Evolutionary conservation across 2,329 filamentous ascomycete genomes (phyloP).

Genomic region (Aspergillus tubingensis): DNA sequence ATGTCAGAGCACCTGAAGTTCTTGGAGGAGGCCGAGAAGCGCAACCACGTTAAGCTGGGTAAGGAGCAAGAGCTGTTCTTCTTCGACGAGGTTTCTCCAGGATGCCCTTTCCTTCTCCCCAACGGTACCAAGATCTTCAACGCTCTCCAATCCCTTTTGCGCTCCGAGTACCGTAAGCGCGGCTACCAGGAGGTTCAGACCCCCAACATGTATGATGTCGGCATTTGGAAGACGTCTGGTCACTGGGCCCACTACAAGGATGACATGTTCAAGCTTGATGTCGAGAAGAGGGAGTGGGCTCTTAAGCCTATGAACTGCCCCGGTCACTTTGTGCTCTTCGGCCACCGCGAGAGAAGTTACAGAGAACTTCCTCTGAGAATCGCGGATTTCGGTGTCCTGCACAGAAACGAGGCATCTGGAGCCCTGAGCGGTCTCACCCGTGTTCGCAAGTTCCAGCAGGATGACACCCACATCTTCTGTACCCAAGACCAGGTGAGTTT

Average conservation of each 20-base stretch:
- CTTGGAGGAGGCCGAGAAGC: conserved; percentile 95
- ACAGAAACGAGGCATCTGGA: conserved; percentile 93
- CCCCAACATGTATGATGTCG: conserved; percentile 93
- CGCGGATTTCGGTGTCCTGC: conserved; percentile 93
- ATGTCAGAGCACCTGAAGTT: conserved; percentile 93
- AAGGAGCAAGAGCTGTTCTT: conserved; percentile 97
- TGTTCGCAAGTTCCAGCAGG: conserved; percentile 91
- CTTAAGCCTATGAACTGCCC: conserved; percentile 99
- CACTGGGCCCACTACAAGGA: conserved; percentile 95
- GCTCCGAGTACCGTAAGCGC: conserved; percentile 86
- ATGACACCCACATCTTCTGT: conserved; percentile 96
- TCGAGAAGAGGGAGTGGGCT: conserved; percentile 80
- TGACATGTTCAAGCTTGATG: conserved; percentile 87
- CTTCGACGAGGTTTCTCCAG: conserved; percentile 92
- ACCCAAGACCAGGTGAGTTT: conserved; percentile 67
- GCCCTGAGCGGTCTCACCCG: conserved; percentile 87
- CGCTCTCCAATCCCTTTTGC: conserved; percentile 76
- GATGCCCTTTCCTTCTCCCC: conserved; percentile 87
- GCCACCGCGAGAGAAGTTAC: conserved; percentile 80
- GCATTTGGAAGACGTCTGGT: conserved; percentile 90
- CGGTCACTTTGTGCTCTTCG: conserved; percentile 87
- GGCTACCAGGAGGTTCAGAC: conserved; percentile 94
- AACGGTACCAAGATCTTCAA: conserved; percentile 95
- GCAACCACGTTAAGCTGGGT: conserved; percentile 91
- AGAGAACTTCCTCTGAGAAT: conserved; percentile 86